Percentiles rank a stretch among this genome's conserved stretches.
Evolutionary conservation across 176 grass and related monocot genomes (phyloP).

Genomic region (Alopecurus myosuroides): DNA sequence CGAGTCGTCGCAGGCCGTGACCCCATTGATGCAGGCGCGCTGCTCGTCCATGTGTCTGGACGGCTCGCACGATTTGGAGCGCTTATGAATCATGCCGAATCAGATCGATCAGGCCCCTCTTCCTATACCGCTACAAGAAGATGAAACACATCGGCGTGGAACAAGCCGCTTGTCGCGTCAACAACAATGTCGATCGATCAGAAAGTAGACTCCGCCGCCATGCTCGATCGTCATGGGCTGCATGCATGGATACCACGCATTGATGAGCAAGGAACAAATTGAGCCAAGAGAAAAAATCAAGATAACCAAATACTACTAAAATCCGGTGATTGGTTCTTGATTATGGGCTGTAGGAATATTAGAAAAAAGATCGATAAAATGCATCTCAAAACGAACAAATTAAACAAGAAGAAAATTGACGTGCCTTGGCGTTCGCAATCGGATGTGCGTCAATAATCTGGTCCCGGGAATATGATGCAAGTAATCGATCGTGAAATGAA

Average conservation of each 20-base stretch:
- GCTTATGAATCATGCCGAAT: constrained; percentile 24
- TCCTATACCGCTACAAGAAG: not conserved
- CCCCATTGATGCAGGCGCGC: not conserved
- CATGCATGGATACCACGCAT: not conserved
- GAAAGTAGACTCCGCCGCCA: constrained; percentile 4
- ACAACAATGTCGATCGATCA: constrained; percentile 13
- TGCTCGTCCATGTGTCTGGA: constrained; percentile 25
- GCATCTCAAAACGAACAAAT: not conserved
- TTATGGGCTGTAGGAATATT: not conserved
- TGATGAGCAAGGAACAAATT: not conserved
- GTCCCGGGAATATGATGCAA: not conserved
- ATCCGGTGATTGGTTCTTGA: not conserved
- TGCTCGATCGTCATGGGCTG: constrained; percentile 31
- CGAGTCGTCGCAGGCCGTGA: constrained; percentile 46
- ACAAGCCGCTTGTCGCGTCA: not conserved
- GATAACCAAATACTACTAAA: not conserved
- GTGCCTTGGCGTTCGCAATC: not conserved
- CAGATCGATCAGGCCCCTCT: not conserved
- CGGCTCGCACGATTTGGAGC: constrained; percentile 46
- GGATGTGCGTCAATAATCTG: not conserved
- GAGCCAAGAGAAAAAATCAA: not conserved
- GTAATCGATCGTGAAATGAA: not conserved
- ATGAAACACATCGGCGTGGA: constrained; percentile 9
- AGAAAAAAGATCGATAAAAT: not conserved
- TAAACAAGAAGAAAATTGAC: not conserved